phyloP scores from a whole-genome alignment of 2,329 filamentous ascomycete species.

The Talaromyces sp. region DNA sequence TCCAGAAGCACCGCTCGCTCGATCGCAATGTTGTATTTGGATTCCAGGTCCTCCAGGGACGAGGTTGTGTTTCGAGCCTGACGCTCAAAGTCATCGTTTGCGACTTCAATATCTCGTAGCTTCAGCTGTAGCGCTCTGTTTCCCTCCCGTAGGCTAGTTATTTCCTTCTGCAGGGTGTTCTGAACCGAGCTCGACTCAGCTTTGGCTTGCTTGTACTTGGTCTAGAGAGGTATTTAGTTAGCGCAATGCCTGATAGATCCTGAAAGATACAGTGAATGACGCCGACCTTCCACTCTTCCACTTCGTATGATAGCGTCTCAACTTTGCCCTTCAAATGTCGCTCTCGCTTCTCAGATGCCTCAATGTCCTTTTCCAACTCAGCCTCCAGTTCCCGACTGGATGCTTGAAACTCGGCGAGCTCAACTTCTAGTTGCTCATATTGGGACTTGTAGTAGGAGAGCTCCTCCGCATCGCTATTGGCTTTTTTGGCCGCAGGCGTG shows the following conservation, averaged over 20 bases:
- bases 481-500: slow-evolving; percentile 36
- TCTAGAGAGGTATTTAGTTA: slow-evolving; percentile 47
- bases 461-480: slow-evolving; percentile 56
- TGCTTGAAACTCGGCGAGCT: slow-evolving; percentile 88
- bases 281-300: slow-evolving; percentile 95
- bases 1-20: slow-evolving; percentile 91
- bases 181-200: slow-evolving; percentile 80
- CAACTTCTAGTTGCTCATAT: slow-evolving; percentile 86
- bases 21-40: slow-evolving; percentile 92
- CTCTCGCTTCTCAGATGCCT: slow-evolving; percentile 91
- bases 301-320: slow-evolving; percentile 78
- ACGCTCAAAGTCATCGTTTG: slow-evolving; percentile 96
- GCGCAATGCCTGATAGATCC: background rate
- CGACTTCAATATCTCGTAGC: slow-evolving; percentile 91
- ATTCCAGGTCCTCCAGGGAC: slow-evolving; percentile 93
- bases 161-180: slow-evolving; percentile 86
- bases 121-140: slow-evolving; percentile 78
- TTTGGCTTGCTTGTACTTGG: slow-evolving; percentile 95
- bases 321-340: slow-evolving; percentile 80
- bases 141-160: slow-evolving; percentile 80
- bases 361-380: slow-evolving; percentile 93
- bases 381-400: slow-evolving; percentile 92
- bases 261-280: too few relatives aligned
- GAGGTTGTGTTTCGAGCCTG: slow-evolving; percentile 94
- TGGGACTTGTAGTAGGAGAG: slow-evolving; percentile 93